Evolutionary conservation across 2,329 filamentous ascomycete genomes (phyloP).

Genomic region (Corinectria fuckeliana): DNA sequence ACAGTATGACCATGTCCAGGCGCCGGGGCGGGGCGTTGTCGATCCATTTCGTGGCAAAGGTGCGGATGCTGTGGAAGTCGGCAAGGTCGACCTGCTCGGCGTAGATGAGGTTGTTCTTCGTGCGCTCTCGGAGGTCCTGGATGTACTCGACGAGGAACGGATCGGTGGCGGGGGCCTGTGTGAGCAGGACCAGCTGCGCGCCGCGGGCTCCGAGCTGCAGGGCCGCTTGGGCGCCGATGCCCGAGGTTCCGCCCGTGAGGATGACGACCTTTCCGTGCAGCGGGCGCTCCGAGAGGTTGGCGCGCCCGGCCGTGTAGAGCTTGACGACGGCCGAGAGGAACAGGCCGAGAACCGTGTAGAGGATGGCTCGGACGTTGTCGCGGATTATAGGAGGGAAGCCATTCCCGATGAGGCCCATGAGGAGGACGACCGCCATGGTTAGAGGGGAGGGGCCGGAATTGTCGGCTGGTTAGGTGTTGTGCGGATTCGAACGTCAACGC

Average conservation of each 20-base stretch:
- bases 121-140: slow-evolving; percentile 79
- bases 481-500: slow-evolving; percentile 15
- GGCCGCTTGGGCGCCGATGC: slow-evolving; percentile 82
- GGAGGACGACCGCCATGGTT: slow-evolving; percentile 60
- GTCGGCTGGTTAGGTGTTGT: not conserved
- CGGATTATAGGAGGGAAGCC: slow-evolving; percentile 59
- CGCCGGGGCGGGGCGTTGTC: slow-evolving; percentile 90
- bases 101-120: slow-evolving; percentile 87
- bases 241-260: slow-evolving; percentile 93
- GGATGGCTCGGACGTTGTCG: slow-evolving; percentile 50
- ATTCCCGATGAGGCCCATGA: slow-evolving; percentile 54
- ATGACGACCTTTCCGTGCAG: slow-evolving; percentile 96
- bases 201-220: slow-evolving; percentile 79
- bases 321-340: slow-evolving; percentile 62
- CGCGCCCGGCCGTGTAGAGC: slow-evolving; percentile 76
- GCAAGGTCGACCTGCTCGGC: slow-evolving; percentile 92
- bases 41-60: slow-evolving; percentile 97
- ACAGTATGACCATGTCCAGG: slow-evolving; percentile 89
- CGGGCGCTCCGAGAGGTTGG: slow-evolving; percentile 76
- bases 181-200: slow-evolving; percentile 89
- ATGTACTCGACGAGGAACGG: slow-evolving; percentile 93
- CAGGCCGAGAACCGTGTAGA: slow-evolving; percentile 47
- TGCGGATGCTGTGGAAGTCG: slow-evolving; percentile 86
- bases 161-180: slow-evolving; percentile 80
- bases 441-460: not conserved